Evolutionary conservation across 108 stramenopile species (phyloP), one percentile per base, ranked within the genome.

Genomic region (Nitzschia palea): DNA sequence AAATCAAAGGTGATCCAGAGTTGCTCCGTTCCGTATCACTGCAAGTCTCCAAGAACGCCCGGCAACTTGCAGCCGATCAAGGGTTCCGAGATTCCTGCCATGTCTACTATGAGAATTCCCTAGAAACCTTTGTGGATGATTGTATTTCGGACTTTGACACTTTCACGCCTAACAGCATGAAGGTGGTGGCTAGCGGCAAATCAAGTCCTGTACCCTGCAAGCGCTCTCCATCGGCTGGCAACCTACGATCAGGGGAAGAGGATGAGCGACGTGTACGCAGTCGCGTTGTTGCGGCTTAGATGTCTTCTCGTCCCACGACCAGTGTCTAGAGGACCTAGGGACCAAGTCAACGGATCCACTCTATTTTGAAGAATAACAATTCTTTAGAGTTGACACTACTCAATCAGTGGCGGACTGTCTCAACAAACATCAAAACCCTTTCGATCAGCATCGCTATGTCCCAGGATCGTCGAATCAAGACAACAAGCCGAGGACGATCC

Each of bases 61-160:
- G 27, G 20, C 3, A 4, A 20, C n/a, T 55, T 3, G 54, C 54
- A 20, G 27, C 26, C 27, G 31, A 55, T 5, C 54, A 55, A 55
- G 54, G 54, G 22, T 55, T 55, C 31, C 29, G 31, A 10, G 54
- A 55, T n/a, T 55, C 27, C 6, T 55, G 54, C 29, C 29, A 55
- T 9, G 54, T 55, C 5, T 68, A 44, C 48, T 48, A 48, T 48
- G 47, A 48, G 22, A 20, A 48, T 18, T 48, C 47, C 5, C 18
- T 48, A 4, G 18, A 8, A 20, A 48, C 4, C 4, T 20, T 48
- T 8, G 47, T 48, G 47, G 47, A 48, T 48, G 47, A 48, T 48
- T 48, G 47, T 20, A 48, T 48, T 48, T 48, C n/a, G 4, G 47
- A 48, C n/a, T 40, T 40, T 40, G 10, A 8, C 14, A 10, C 37